Evolutionary conservation across 441 rosid species (phyloP), one percentile per base, ranked within the genome.

Genomic region (Populus hybrid): DNA sequence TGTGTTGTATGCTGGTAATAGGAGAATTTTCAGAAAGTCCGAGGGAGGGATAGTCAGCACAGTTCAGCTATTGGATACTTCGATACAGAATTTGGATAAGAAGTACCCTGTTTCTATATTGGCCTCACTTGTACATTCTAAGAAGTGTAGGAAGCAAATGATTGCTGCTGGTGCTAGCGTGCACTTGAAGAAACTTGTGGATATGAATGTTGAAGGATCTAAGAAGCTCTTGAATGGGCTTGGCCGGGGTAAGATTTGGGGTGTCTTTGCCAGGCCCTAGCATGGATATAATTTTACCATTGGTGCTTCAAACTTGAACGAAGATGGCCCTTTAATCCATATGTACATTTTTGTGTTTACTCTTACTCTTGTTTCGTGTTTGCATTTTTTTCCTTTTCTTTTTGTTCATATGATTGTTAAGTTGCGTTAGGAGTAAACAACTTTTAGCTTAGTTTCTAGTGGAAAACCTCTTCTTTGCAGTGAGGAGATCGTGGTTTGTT

Each of bases 1-100:
- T 4, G 1, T 91, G 83, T 75, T 81, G 20, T 89, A 84, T 77
- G 77, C 84, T 0, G 89, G 84, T 23, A 92, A 94, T 69, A 83
- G 89, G 73, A 89, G 81, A 87, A 74, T 84, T 70, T 87, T 92
- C 34, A 77, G 81, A 24, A 94, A 86, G 78, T 89, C 88, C 36
- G 94, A 87, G 50, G 85, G 88, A 76, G 97, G 93, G 80, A 69
- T 94, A 11, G 71, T 86, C 14, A 83, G 86, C 71, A 71, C 85
- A 63, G 97, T 90, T 73, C 91, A 82, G 81, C 85, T 94, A 7
- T 84, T 95, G 83, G 94, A 94, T 77, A 93, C 97, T 6, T 72
- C 67, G 73, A 75, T 87, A 7, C 86, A 81, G 80, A 88, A 90
- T 80, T 69, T 91, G 77, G 93, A 94, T 71, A 87, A 84, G 88